Evolutionary conservation across 176 grass and related monocot species (phyloP).

Genomic region (Areca catechu): DNA sequence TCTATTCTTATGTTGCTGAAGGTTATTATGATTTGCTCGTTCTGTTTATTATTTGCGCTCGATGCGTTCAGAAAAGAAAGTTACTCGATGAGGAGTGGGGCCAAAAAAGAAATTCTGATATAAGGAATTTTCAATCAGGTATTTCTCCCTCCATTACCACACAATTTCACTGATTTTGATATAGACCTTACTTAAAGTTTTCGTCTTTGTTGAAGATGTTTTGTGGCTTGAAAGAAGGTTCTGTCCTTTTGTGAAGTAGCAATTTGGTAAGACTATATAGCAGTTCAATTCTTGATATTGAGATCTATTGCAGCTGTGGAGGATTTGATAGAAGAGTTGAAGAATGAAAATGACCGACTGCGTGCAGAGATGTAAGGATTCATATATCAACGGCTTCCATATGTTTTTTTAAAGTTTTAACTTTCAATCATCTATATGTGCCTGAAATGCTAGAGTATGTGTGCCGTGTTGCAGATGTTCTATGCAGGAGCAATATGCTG

Average conservation of each 20-base stretch:
- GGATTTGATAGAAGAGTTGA: conserved; percentile 20
- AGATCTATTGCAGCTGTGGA: conserved; percentile 18
- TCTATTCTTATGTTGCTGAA: too few relatives aligned
- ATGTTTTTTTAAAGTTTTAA: too few relatives aligned
- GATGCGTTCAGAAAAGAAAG: conserved; percentile 43
- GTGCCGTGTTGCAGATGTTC: conserved; percentile 19
- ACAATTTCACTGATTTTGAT: too few relatives aligned
- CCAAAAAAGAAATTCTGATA: conserved; percentile 1
- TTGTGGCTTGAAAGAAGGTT: too few relatives aligned
- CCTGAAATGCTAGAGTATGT: too few relatives aligned
- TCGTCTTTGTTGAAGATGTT: too few relatives aligned
- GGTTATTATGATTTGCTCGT: too few relatives aligned
- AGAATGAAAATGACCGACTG: conserved; percentile 36
- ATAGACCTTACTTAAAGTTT: too few relatives aligned
- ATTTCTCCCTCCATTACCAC: background rate
- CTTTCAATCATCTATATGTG: too few relatives aligned
- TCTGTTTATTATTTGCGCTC: background rate
- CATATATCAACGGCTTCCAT: background rate
- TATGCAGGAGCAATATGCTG: conserved; percentile 19
- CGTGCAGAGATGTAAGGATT: conserved; percentile 36
- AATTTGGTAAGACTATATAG: background rate
- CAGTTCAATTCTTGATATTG: background rate
- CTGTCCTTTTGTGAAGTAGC: background rate
- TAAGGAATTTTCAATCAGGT: conserved; percentile 33
- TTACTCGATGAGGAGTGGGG: conserved; percentile 22